These are phyloP conservation scores for Leccinum variicolor DNA, from an alignment of 768 basidiomycete species.

Conservation along the genomic window DNA sequence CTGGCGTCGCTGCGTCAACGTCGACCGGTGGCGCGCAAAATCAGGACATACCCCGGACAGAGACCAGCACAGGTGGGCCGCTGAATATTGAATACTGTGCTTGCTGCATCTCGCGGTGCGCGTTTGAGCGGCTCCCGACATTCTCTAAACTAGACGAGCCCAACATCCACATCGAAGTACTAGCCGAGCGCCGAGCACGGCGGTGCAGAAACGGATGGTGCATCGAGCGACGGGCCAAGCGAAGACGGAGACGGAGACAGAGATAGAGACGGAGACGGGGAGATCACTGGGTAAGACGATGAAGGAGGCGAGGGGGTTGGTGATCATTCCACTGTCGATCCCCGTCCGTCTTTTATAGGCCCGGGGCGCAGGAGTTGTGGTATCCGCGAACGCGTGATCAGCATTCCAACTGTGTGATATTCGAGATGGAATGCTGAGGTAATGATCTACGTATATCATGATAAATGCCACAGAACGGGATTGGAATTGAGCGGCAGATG, in stretches of 20 bases:
- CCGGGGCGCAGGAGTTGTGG: not conserved
- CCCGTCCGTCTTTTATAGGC: not conserved
- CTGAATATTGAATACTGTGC: not conserved
- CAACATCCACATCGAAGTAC: not conserved
- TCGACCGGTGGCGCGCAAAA: not conserved
- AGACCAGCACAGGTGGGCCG: rapidly evolving
- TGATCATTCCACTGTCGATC: not conserved
- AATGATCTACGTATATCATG: not conserved
- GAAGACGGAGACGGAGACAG: not conserved
- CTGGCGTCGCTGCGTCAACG: not conserved
- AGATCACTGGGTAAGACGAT: not conserved
- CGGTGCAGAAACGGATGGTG: not conserved
- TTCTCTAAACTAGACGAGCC: not conserved
- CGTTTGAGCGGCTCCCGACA: not conserved
- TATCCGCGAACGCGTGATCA: not conserved
- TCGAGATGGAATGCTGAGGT: not conserved
- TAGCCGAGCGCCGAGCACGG: not conserved
- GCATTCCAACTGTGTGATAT: not conserved
- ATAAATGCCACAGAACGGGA: not conserved
- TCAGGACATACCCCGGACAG: not conserved
- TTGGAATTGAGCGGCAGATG: no score
- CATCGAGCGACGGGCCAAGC: not conserved
- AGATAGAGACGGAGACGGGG: not conserved
- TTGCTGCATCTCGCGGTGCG: not conserved
- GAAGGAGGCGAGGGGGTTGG: not conserved